Evolutionary conservation across 495 filamentous ascomycete genomes (phyloP), one percentile per base, ranked within the genome.

Genomic region (Neurospora sp.): DNA sequence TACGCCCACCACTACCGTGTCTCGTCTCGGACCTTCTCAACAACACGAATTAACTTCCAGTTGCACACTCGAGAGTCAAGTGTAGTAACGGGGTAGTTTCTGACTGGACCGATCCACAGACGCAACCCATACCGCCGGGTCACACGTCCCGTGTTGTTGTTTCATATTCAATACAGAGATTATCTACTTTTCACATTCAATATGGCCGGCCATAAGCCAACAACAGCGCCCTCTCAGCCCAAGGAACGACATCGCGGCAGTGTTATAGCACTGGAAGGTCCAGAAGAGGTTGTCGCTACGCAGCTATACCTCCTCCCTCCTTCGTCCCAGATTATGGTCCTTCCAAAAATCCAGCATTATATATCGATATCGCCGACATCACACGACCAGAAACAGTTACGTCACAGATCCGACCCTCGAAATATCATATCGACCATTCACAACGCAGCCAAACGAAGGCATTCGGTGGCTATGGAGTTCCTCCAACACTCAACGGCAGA

Each of bases 211-310:
- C 54, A 62, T 31, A 62, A 62, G 23, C 23, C 54, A 62, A 23
- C 23, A 62, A 31, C 54, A 62, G 23, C 11, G 35, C 42, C 42
- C 39, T 42, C 46, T 75, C 59, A 74, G 12, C 5, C 54, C 54
- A 62, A 16, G 23, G 23, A 62, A 62, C 54, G 75, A 42, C 76
- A 80, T 42, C 74, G 80, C 39, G 86, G 86, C 38, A 85, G 80
- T 75, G 77, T 88, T 75, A 79, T 88, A 62, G 86, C 86, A 71
- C 81, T 88, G 70, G 86, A 88, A 73, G 86, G 86, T 3, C 80
- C 83, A 38, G 71, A 76, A 27, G 85, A 87, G 40, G 74, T 81
- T 69, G 81, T 88, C 35, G 81, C 85, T 54, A 85, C 85, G 35
- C 86, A 88, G 72, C 77, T 88, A 40, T 82, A 82, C 71, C 79